Evolutionary conservation across 306 rosid species (phyloP).

Genomic region (Medicago arabica): DNA sequence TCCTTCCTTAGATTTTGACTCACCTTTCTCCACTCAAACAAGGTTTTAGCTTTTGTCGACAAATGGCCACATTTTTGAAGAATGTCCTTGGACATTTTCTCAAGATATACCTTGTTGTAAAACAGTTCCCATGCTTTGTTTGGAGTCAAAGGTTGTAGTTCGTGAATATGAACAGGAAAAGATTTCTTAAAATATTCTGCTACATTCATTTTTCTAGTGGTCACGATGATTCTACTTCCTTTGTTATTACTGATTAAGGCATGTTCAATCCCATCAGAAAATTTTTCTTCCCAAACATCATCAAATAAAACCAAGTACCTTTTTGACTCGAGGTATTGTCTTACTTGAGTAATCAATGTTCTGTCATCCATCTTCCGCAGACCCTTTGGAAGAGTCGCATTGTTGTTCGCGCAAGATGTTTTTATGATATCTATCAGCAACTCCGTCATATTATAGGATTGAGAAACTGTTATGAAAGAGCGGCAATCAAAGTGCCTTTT

Average conservation of each 20-base stretch:
- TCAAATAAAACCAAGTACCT: constrained; percentile 40
- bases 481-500: constrained; percentile 26
- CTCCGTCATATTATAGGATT: constrained; percentile 20
- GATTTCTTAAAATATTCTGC: constrained; percentile 24
- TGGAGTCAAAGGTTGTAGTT: background rate
- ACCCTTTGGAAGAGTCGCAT: background rate
- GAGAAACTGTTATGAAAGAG: constrained; percentile 27
- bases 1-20: constrained; percentile 1
- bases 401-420: constrained; percentile 9
- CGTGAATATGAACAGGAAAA: constrained; percentile 10
- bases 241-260: constrained; percentile 14
- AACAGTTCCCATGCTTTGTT: constrained; percentile 41
- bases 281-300: constrained; percentile 43
- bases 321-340: constrained; percentile 29
- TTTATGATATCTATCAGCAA: constrained; percentile 15
- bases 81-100: constrained; percentile 25
- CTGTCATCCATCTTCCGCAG: background rate
- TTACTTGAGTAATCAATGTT: background rate
- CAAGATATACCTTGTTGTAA: constrained; percentile 37
- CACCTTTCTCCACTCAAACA: constrained; percentile 37
- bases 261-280: constrained; percentile 26
- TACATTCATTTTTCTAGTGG: constrained; percentile 30
- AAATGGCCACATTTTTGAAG: constrained; percentile 40
- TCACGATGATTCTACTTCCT: constrained; percentile 37
- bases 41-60: constrained; percentile 36